These are phyloP conservation scores for Diaporthe sp. DNA, from an alignment of 2,329 filamentous ascomycete genomes.

Conservation along the genomic window DNA sequence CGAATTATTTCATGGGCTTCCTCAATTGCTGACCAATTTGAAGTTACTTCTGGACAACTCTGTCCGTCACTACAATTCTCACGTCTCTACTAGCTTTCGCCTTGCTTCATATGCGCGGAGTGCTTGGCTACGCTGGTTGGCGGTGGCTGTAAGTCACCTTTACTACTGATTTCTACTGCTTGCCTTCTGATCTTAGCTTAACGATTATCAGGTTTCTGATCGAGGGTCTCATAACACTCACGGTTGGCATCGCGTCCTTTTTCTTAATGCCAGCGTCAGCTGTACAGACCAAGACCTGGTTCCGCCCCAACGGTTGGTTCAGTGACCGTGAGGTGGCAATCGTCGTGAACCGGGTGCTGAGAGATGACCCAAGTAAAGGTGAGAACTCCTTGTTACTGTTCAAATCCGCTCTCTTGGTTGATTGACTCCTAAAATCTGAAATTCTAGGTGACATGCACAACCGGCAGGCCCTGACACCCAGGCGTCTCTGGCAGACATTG, in stretches of 20 bases:
- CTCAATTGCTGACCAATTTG: conserved; percentile 5
- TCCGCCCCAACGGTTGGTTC: conserved; percentile 68
- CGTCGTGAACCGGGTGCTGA: conserved; percentile 68
- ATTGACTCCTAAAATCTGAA: background rate
- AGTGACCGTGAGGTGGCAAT: conserved; percentile 69
- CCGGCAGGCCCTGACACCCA: conserved; percentile 64
- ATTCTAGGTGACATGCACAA: conserved; percentile 66
- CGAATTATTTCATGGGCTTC: background rate
- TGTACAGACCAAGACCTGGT: conserved; percentile 64
- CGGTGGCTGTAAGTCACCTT: conserved; percentile 55
- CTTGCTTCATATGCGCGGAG: conserved; percentile 54
- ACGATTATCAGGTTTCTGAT: conserved; percentile 52
- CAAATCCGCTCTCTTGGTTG: accelerated
- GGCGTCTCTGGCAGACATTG: conserved; percentile 62
- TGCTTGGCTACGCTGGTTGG: conserved; percentile 55
- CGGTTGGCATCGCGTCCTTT: conserved; percentile 63
- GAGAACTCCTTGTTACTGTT: background rate
- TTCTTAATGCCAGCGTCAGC: conserved; percentile 66
- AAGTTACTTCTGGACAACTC: conserved; percentile 55
- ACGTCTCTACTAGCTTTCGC: conserved; percentile 54
- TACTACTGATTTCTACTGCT: background rate
- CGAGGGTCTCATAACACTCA: conserved; percentile 67
- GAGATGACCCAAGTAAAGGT: conserved; percentile 69
- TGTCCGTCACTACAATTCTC: conserved; percentile 50
- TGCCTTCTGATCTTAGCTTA: background rate